Percentiles rank a stretch among this genome's conserved stretches.
phyloP scores from a whole-genome alignment of 2,329 filamentous ascomycete genomes.

The Sporothrix dimorphospora region DNA sequence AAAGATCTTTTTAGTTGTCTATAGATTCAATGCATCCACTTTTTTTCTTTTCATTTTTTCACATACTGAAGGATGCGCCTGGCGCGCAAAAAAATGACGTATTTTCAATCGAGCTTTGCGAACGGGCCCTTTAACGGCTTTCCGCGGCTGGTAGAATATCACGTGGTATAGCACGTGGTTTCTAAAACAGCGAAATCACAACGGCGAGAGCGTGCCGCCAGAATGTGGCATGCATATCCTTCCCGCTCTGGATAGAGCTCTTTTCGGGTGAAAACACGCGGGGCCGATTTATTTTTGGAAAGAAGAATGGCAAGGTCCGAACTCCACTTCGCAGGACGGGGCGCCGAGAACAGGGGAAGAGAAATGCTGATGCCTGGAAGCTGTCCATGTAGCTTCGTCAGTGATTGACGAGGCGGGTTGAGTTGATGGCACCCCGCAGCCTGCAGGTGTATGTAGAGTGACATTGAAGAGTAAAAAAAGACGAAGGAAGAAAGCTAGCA shows the following conservation, averaged over 20 bases:
- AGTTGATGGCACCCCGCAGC: background rate
- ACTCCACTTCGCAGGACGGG: background rate
- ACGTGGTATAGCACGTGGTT: background rate
- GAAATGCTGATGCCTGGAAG: slow-evolving; percentile 22
- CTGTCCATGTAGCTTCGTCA: background rate
- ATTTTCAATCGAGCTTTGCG: background rate
- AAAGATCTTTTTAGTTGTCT: background rate
- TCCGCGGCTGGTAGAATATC: background rate
- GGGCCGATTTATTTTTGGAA: slow-evolving; percentile 12
- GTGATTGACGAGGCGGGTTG: background rate
- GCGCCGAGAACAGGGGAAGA: background rate
- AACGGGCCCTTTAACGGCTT: background rate
- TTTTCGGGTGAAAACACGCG: background rate
- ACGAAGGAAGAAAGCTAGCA: background rate
- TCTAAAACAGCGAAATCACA: background rate
- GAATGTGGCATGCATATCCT: background rate
- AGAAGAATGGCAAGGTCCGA: background rate
- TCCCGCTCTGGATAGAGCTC: background rate
- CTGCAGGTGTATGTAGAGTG: background rate
- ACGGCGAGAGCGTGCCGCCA: background rate
- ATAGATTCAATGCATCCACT: background rate
- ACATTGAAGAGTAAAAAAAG: no score
- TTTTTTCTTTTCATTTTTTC: background rate
- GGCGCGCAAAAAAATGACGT: slow-evolving; percentile 23
- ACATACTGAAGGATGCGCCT: background rate